Conservation (phyloP, 1,284 basidiomycete species). For the Pseudozyma tsukubaensis region DNA sequence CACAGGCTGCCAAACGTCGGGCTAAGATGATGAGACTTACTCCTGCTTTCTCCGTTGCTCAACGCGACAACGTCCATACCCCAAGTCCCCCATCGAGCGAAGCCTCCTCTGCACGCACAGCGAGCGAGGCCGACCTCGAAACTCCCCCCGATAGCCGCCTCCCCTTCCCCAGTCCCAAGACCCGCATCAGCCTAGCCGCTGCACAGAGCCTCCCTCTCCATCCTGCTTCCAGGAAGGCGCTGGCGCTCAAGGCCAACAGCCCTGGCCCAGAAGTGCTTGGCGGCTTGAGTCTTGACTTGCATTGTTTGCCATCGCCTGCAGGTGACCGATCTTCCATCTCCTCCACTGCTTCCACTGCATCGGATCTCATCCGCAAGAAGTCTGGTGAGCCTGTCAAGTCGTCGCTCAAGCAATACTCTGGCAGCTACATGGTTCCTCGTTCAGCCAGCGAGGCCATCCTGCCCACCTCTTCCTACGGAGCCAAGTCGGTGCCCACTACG, state of each 20-base stretch:
- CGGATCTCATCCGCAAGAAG: slow-evolving; percentile 80
- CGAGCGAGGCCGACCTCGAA: slow-evolving; percentile 33
- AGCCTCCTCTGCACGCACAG: slow-evolving; percentile 32
- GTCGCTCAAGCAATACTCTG: slow-evolving; percentile 79
- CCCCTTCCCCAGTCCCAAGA: slow-evolving; percentile 45
- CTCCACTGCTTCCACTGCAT: slow-evolving; percentile 36
- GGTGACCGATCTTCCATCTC: slow-evolving; percentile 44
- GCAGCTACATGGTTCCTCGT: slow-evolving; percentile 65
- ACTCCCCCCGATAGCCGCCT: slow-evolving; percentile 38
- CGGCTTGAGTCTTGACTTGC: slow-evolving; percentile 60
- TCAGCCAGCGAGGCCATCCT: slow-evolving; percentile 71
- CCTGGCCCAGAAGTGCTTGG: slow-evolving; percentile 51
- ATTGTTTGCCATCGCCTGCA: slow-evolving; percentile 54
- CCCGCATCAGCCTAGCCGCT: slow-evolving; percentile 17
- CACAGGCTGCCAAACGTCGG: slow-evolving; percentile 52
- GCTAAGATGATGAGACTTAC: slow-evolving; percentile 59
- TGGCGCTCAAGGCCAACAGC: slow-evolving; percentile 52
- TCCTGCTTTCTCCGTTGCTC: slow-evolving; percentile 36
- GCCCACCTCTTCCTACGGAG: slow-evolving; percentile 39
- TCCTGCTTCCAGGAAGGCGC: slow-evolving; percentile 53
- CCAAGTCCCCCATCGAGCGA: slow-evolving; percentile 48
- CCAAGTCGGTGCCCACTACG: slow-evolving; percentile 71
- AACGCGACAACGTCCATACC: slow-evolving; percentile 27
- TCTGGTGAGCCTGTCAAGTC: slow-evolving; percentile 91
- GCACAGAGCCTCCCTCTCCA: slow-evolving; percentile 33